Base-by-base conservation (phyloP, 108 stramenopile species). In the Fragilaria crotonensis region DNA sequence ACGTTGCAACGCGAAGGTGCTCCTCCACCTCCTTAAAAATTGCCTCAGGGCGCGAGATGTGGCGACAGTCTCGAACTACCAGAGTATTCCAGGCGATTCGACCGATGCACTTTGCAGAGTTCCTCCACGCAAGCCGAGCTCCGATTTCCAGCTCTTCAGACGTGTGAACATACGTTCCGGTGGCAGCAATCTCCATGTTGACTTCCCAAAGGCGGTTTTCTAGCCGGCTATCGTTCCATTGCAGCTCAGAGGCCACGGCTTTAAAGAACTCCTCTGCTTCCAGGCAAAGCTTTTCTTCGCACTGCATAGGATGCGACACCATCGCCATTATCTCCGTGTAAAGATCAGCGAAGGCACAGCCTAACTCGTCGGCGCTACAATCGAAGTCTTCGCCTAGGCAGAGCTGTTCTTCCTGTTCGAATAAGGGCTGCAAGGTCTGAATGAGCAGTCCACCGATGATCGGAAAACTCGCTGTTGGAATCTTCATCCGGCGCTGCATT, bases 41-140 rank as follows among this genome's bases (percentile, higher is more conserved):
- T 9, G 65, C 52, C 2, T 66, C 48, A 2, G 52, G 59, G 14
- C 48, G 59, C 17, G 25, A 27, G 9, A 66, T 59, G 22, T 66
- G 25, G 0, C 70, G 32, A 23, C 48, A 36, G n/a, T 71, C 70
- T 14, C 65, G 48, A 0, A 71, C 64, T 28, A 29, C 5, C 0
- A 71, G 48, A 11, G 63, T 61, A 47, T 66, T 66, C 64, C 64
- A 71, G 23, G 59, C 33, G 7, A 66, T 71, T 26, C 70, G 25
- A 2, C 64, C 65, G 28, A 71, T 58, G 48, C 70, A 71, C 70
- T 66, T 66, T 19, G 58, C 65, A 32, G 33, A 44, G 60, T 71
- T 71, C 2, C 70, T 44, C 70, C 70, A 71, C 30, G 54, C 27
- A 0, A 71, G 49, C 20, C 70, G 57, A 18, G 64, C 64, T n/a